A percentile compares a stretch with the other conserved stretches of the same genome.
These are phyloP conservation scores for Cryoendolithus antarcticus DNA, from an alignment of 2,329 filamentous ascomycete species.

Conservation along the genomic window DNA sequence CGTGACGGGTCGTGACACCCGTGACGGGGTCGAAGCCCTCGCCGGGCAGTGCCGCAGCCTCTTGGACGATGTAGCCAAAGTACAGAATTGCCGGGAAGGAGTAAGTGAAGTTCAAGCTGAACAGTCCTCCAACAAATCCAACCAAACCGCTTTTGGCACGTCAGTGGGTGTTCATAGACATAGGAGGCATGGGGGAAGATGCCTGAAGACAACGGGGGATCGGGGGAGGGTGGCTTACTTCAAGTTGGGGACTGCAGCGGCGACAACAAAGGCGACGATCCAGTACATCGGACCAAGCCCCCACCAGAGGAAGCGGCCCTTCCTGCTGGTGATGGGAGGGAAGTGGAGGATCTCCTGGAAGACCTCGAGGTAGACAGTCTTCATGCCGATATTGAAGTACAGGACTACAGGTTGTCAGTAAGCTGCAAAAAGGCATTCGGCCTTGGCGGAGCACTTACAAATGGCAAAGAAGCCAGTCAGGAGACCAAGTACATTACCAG, in stretches of 20 bases:
- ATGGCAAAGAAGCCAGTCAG: slow-evolving; percentile 27
- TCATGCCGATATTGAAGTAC: slow-evolving; percentile 34
- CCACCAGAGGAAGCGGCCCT: slow-evolving; percentile 41
- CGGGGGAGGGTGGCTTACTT: neutral
- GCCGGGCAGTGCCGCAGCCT: slow-evolving; percentile 30
- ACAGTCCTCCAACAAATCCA: slow-evolving; percentile 40
- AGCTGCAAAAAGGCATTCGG: no score
- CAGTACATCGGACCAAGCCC: slow-evolving; percentile 44
- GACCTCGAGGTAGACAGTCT: slow-evolving; percentile 43
- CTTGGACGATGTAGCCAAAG: slow-evolving; percentile 28
- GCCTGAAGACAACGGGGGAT: no score
- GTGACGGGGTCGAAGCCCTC: slow-evolving; percentile 34
- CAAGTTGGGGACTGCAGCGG: slow-evolving; percentile 40
- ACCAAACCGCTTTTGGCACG: slow-evolving; percentile 12
- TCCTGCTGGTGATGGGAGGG: slow-evolving; percentile 36
- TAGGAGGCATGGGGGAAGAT: neutral
- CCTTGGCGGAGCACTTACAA: slow-evolving; percentile 1
- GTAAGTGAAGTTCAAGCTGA: slow-evolving; percentile 47
- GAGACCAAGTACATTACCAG: slow-evolving; percentile 29
- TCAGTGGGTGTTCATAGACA: neutral
- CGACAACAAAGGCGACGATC: slow-evolving; percentile 43
- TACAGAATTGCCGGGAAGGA: slow-evolving; percentile 42
- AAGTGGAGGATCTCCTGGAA: slow-evolving; percentile 39
- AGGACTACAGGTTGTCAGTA: slow-evolving; percentile 17
- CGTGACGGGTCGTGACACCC: slow-evolving; percentile 21